Evolutionary conservation across 768 basidiomycete species (phyloP), one percentile per base, ranked within the genome.

Genomic region (Daedalea quercina): DNA sequence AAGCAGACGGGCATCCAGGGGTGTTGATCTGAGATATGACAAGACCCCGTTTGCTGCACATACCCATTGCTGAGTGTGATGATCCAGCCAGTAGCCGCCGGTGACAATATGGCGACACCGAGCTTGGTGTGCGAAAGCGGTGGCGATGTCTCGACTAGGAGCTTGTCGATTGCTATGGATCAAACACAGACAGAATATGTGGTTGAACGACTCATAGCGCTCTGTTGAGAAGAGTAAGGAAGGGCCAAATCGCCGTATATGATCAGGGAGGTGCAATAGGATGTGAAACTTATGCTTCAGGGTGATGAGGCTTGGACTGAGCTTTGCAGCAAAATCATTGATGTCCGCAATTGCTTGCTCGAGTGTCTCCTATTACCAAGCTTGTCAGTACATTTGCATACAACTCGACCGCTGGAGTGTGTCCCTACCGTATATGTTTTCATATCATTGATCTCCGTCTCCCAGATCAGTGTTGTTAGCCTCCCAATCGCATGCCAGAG

Each of bases 211-310:
- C 52, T 69, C 65, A 41, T 63, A 68, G 11, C 60, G 51, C 50
- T 69, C 64, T 0, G 67, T 67, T 2, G 67, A 62, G 45, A 64
- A 68, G 0, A 66, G 48, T 1, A 66, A 45, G 0, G 67, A 57
- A 2, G 68, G 68, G 1, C 68, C 66, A 51, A 67, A 70, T 1
- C 56, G 59, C 1, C 52, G 44, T 26, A 69, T 60, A 43, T 65
- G 54, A 2, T 44, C 51, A 0, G 53, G 48, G 6, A 67, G 47
- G 44, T 69, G 68, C 0, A 54, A n/a, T 9, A 69, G 50, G 17
- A 67, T 42, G 42, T 69, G 68, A 25, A 67, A 64, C 54, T 69
- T 69, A 3, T 62, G 53, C 43, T 69, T 69, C 28, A 56, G 61
- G 17, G 65, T 48, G 3, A 59, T 17, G 3, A 56, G 35, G 9